Percentiles rank a stretch among this genome's conserved stretches.
Evolutionary conservation across 768 basidiomycete species (phyloP).

Genomic region (Russula emetica): DNA sequence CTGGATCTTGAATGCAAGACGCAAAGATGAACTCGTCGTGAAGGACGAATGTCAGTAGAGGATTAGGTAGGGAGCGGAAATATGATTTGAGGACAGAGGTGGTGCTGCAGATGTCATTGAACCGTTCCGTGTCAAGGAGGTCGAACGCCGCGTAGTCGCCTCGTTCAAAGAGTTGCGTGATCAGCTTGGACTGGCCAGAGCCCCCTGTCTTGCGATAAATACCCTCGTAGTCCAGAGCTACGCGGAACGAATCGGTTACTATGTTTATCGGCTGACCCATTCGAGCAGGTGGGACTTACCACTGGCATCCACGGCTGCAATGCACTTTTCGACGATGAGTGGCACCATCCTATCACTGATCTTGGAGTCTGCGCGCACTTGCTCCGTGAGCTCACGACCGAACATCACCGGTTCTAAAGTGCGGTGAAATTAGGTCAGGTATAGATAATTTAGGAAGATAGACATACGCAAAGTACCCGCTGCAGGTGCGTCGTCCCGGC

Average conservation of each 20-base stretch:
- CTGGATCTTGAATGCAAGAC: slow-evolving; percentile 60
- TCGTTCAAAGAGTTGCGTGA: slow-evolving; percentile 91
- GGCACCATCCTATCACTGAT: slow-evolving; percentile 66
- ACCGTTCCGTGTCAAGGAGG: slow-evolving; percentile 76
- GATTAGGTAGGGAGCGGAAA: slow-evolving; percentile 88
- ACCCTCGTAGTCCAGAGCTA: slow-evolving; percentile 93
- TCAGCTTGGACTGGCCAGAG: slow-evolving; percentile 83
- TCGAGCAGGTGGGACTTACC: slow-evolving; percentile 48
- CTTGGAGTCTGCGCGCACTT: slow-evolving; percentile 64
- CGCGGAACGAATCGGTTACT: not conserved
- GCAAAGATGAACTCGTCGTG: slow-evolving; percentile 88
- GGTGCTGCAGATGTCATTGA: slow-evolving; percentile 96
- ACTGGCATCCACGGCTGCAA: slow-evolving; percentile 82
- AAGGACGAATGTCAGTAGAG: slow-evolving; percentile 83
- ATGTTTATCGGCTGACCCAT: not conserved
- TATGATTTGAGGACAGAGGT: slow-evolving; percentile 97
- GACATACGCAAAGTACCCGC: slow-evolving; percentile 12
- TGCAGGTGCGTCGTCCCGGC: slow-evolving; percentile 15
- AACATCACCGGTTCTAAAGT: slow-evolving; percentile 81
- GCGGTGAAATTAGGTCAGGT: slow-evolving; percentile 25
- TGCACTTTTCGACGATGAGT: slow-evolving; percentile 91
- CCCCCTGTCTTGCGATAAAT: slow-evolving; percentile 98
- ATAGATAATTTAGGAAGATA: not conserved
- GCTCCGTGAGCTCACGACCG: slow-evolving; percentile 82
- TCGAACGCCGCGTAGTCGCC: slow-evolving; percentile 90